Conservation (phyloP, 257 asterid species). For the Nicotiana paniculata region DNA sequence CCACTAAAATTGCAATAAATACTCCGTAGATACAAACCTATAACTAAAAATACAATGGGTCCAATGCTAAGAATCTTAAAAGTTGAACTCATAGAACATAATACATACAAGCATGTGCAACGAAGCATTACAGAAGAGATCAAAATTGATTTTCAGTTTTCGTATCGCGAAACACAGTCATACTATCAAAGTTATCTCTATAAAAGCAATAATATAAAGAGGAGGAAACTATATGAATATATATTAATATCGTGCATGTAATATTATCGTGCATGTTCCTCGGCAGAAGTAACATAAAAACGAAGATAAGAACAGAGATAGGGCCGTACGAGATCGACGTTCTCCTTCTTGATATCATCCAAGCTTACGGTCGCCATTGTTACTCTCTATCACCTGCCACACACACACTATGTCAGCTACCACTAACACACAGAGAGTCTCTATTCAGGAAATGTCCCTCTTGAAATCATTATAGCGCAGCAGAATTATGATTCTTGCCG, state of each 20-base stretch:
- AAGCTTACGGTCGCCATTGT: slow-evolving; percentile 25
- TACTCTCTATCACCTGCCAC: background rate
- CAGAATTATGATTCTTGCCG: no score
- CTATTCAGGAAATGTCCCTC: background rate
- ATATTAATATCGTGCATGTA: background rate
- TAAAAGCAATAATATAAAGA: background rate
- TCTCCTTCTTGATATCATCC: slow-evolving; percentile 73
- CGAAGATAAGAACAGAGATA: background rate
- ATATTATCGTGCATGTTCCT: background rate
- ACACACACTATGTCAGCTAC: background rate
- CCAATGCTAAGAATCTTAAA: no score
- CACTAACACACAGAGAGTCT: background rate
- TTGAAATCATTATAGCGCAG: no score
- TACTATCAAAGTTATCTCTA: background rate
- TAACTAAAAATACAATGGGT: no score
- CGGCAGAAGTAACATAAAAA: background rate
- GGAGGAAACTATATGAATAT: background rate
- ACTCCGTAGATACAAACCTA: no score
- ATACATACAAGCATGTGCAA: background rate
- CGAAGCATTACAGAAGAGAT: background rate
- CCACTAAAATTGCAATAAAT: no score
- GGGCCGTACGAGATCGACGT: slow-evolving; percentile 57
- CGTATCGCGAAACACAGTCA: background rate
- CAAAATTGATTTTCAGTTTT: background rate
- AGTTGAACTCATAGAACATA: no score